A percentile compares a stretch with the other conserved stretches of the same genome.
phyloP scores from a whole-genome alignment of 2,329 filamentous ascomycete genomes.

The Pseudopithomyces maydicus region DNA sequence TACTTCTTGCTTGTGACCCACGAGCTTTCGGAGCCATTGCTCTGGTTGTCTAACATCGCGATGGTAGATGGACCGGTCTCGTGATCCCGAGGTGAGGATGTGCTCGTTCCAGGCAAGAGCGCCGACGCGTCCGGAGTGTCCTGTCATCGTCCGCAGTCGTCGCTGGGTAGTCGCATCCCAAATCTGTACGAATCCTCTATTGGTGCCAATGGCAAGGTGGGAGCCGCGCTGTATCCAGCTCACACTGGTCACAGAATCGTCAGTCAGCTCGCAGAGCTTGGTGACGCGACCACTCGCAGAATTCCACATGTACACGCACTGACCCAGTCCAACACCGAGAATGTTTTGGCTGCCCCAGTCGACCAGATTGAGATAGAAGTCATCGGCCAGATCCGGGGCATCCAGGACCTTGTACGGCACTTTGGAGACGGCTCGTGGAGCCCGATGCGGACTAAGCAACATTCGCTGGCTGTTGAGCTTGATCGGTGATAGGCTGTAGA shows the following conservation, averaged over 20 bases:
- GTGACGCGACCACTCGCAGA: conserved; percentile 88
- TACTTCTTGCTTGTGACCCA: conserved; percentile 97
- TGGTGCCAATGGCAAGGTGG: conserved; percentile 92
- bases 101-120: conserved; percentile 98
- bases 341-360: conserved; percentile 98
- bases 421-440: conserved; percentile 89
- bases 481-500: conserved; percentile 95
- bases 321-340: conserved; percentile 87
- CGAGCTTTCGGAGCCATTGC: conserved; percentile 84
- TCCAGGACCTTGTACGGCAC: conserved; percentile 98
- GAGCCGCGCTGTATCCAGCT: conserved; percentile 98
- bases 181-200: conserved; percentile 93
- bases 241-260: conserved; percentile 94
- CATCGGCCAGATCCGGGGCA: conserved; percentile 92
- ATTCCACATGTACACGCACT: conserved; percentile 98
- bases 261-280: conserved; percentile 88
- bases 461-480: conserved; percentile 92
- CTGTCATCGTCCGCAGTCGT: conserved; percentile 92
- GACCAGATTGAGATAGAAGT: conserved; percentile 96
- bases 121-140: conserved; percentile 90
- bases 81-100: conserved; percentile 91
- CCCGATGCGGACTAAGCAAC: conserved; percentile 85
- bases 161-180: conserved; percentile 92
- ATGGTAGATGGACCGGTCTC: conserved; percentile 92
- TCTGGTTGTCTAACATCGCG: conserved; percentile 92